These are phyloP conservation scores for Sambucus nigra DNA, from an alignment of 129 eudicot genomes.

Conservation along the genomic window DNA sequence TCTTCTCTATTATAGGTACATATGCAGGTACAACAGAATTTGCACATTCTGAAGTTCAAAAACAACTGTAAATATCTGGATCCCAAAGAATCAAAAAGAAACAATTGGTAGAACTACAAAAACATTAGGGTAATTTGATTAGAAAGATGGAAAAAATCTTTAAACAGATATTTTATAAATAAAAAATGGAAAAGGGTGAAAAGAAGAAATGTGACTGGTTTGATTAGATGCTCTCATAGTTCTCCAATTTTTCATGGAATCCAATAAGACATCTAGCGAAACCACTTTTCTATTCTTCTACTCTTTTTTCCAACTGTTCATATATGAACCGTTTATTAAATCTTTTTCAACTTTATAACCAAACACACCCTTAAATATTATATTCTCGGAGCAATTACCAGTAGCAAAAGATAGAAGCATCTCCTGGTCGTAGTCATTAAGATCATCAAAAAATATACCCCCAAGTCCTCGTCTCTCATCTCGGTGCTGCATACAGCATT, in stretches of 20 bases:
- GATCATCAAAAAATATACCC: constrained; percentile 95
- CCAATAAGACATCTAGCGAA: too few relatives aligned
- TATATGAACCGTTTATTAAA: too few relatives aligned
- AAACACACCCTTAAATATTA: neutral
- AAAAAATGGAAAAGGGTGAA: too few relatives aligned
- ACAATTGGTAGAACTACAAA: neutral
- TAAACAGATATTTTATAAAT: too few relatives aligned
- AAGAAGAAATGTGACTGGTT: too few relatives aligned
- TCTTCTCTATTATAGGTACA: constrained; percentile 86
- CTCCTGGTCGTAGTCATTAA: constrained; percentile 93
- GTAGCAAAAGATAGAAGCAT: constrained; percentile 95
- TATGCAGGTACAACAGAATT: constrained; percentile 89
- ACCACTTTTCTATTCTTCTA: too few relatives aligned
- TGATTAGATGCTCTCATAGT: too few relatives aligned
- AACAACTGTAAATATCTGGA: neutral
- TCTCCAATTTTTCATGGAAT: too few relatives aligned
- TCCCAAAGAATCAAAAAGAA: neutral
- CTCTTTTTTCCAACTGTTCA: too few relatives aligned
- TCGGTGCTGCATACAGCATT: constrained; percentile 61
- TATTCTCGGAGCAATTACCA: constrained; percentile 38
- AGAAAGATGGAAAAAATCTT: too few relatives aligned
- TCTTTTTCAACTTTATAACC: too few relatives aligned
- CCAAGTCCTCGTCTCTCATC: constrained; percentile 98
- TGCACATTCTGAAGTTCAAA: constrained; percentile 70
- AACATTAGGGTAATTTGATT: too few relatives aligned